These are phyloP conservation scores for Diplocarpon mali DNA, from an alignment of 2,329 filamentous ascomycete genomes.

Conservation along the genomic window DNA sequence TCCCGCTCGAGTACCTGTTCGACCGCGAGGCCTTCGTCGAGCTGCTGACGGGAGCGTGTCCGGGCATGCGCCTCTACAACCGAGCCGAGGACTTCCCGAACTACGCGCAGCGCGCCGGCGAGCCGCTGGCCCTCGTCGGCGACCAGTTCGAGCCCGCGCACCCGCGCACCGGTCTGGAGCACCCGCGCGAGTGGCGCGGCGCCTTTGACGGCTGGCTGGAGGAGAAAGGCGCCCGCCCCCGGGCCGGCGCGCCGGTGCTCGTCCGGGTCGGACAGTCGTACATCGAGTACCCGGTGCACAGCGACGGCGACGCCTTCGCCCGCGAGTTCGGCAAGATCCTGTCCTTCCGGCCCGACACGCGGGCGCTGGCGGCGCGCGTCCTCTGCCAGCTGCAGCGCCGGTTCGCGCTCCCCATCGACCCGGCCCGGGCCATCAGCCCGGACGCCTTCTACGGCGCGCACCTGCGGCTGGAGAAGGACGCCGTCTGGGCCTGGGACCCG, in stretches of 20 bases:
- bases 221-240: not conserved
- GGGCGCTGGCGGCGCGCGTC: not conserved
- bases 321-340: slow-evolving; percentile 31
- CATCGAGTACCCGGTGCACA: slow-evolving; percentile 28
- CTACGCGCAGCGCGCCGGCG: not conserved
- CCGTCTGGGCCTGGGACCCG: not conserved
- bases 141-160: slow-evolving; percentile 12
- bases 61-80: slow-evolving; percentile 14
- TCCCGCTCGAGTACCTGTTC: slow-evolving; percentile 20
- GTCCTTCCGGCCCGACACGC: slow-evolving; percentile 10
- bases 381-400: not conserved
- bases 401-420: not conserved
- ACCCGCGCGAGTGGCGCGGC: slow-evolving; percentile 17
- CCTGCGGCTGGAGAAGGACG: slow-evolving; percentile 15
- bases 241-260: not conserved
- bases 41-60: slow-evolving; percentile 20
- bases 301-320: slow-evolving; percentile 26
- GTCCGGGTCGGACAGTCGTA: slow-evolving; percentile 24
- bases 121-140: not conserved
- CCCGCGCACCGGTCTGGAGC: slow-evolving; percentile 16
- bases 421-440: slow-evolving; percentile 8
- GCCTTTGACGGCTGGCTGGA: slow-evolving; percentile 18
- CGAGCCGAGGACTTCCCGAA: slow-evolving; percentile 1
- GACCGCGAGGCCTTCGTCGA: slow-evolving; percentile 18
- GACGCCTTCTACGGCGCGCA: slow-evolving; percentile 13